phyloP scores from a whole-genome alignment of 2,329 filamentous ascomycete species.

The Parafenestella ontariensis region DNA sequence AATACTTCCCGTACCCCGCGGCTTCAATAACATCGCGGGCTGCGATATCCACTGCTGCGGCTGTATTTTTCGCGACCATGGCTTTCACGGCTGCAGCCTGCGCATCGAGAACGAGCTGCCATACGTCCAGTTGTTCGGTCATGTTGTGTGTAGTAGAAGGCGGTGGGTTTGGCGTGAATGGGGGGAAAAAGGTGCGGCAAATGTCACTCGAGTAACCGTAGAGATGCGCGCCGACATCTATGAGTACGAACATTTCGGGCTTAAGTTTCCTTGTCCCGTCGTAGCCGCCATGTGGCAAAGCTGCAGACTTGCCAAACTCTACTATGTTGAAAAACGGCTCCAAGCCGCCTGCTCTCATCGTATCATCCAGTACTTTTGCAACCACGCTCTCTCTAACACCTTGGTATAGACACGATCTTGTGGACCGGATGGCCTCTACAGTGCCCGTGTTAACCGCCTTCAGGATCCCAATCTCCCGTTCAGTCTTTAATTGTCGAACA shows the following conservation, averaged over 20 bases:
- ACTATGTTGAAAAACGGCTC: constrained; percentile 70
- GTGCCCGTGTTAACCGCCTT: constrained; percentile 70
- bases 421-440: constrained; percentile 65
- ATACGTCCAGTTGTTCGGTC: constrained; percentile 63
- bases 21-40: constrained; percentile 64
- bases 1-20: constrained; percentile 65
- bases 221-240: constrained; percentile 69
- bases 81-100: constrained; percentile 63
- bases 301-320: constrained; percentile 64
- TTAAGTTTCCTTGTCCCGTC: constrained; percentile 60
- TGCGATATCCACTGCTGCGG: constrained; percentile 67
- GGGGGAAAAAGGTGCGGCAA: constrained; percentile 65
- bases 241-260: constrained; percentile 64
- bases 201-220: constrained; percentile 70
- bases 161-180: constrained; percentile 27
- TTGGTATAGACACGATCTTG: constrained; percentile 62
- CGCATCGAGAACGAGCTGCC: constrained; percentile 68
- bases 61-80: constrained; percentile 60
- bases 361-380: constrained; percentile 61
- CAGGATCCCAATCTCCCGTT: constrained; percentile 63
- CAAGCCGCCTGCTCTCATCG: constrained; percentile 62
- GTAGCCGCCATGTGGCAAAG: constrained; percentile 62
- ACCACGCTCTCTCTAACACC: constrained; percentile 67
- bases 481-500: constrained; percentile 65
- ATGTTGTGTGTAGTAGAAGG: constrained; percentile 17